Conservation (phyloP, 371 early-diverging fungal genomes). For the Mortierella sp. region DNA sequence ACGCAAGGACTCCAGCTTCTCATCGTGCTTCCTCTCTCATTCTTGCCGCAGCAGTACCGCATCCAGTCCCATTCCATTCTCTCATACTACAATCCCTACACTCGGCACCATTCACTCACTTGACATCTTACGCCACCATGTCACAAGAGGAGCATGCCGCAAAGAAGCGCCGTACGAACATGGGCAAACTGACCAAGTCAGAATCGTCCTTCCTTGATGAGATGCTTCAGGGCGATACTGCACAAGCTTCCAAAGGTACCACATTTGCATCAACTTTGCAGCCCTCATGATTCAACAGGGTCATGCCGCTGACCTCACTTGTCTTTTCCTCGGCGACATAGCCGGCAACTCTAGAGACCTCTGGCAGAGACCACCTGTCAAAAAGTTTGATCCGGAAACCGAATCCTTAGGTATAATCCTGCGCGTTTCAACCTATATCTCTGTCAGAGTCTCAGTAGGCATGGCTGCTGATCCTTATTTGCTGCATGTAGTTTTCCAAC, state of each 20-base stretch:
- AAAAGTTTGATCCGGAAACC: slow-evolving; percentile 19
- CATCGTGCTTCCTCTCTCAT: too few species aligned
- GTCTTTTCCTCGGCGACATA: slow-evolving; percentile 4
- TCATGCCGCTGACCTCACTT: neutral
- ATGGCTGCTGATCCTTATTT: neutral
- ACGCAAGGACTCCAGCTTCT: too few species aligned
- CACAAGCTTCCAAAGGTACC: slow-evolving; percentile 37
- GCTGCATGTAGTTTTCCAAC: slow-evolving; percentile 89
- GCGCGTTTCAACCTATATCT: neutral
- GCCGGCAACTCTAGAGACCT: slow-evolving; percentile 47
- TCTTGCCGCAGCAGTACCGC: neutral
- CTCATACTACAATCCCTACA: neutral
- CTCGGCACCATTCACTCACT: too few species aligned
- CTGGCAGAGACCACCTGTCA: slow-evolving; percentile 27
- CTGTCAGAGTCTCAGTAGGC: too few species aligned
- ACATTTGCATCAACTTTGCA: neutral
- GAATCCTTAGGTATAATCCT: slow-evolving; percentile 31
- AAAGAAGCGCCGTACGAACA: slow-evolving; percentile 43
- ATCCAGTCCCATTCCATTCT: neutral
- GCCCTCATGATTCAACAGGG: neutral
- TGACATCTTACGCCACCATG: slow-evolving; percentile 51
- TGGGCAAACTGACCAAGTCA: slow-evolving; percentile 14
- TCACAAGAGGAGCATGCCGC: slow-evolving; percentile 36
- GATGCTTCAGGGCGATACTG: slow-evolving; percentile 36
- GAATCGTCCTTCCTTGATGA: slow-evolving; percentile 45